Percentiles rank a stretch among this genome's conserved stretches.
Conservation (phyloP, 352 stramenopile genomes). For the Plasmopara viticola region DNA sequence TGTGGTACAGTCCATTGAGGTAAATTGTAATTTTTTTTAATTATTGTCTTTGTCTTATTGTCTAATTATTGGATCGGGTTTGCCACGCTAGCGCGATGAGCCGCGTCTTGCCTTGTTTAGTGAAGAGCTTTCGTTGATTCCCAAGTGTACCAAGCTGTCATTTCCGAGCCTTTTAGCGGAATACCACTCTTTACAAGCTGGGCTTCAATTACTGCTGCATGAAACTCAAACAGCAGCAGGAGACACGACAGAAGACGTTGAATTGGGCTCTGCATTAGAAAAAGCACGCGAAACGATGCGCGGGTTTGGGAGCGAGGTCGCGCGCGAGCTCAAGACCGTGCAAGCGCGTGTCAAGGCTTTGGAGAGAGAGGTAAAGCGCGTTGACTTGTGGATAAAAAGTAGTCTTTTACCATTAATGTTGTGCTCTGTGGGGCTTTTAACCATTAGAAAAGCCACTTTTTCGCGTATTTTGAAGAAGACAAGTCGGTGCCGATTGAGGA, state of each 20-base stretch:
- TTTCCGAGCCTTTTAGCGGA: slow-evolving; percentile 49
- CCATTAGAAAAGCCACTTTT: slow-evolving; percentile 50
- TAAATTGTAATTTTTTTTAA: too few relatives aligned
- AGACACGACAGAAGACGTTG: slow-evolving; percentile 25
- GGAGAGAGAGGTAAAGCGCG: slow-evolving; percentile 34
- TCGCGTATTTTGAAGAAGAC: slow-evolving; percentile 76
- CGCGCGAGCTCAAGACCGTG: slow-evolving; percentile 46
- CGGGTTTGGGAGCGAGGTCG: slow-evolving; percentile 53
- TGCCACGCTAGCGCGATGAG: slow-evolving; percentile 43
- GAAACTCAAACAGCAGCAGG: slow-evolving; percentile 41
- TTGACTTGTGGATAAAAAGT: neutral
- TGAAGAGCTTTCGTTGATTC: slow-evolving; percentile 52
- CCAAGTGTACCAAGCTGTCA: slow-evolving; percentile 63
- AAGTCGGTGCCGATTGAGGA: slow-evolving; percentile 58
- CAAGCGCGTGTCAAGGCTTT: slow-evolving; percentile 41
- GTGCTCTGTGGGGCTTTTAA: too few relatives aligned
- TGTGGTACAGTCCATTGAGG: slow-evolving; percentile 66
- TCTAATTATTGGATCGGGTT: slow-evolving; percentile 3
- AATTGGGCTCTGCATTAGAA: slow-evolving; percentile 17
- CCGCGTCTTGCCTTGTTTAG: slow-evolving; percentile 53
- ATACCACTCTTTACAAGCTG: slow-evolving; percentile 49
- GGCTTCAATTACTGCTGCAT: slow-evolving; percentile 44
- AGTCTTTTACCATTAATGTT: slow-evolving; percentile 2
- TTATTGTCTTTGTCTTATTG: too few relatives aligned
- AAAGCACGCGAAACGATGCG: slow-evolving; percentile 35